Percentiles rank a stretch among this genome's conserved stretches.
These are phyloP conservation scores for Ceratonia siliqua DNA, from an alignment of 306 rosid genomes.

Conservation along the genomic window DNA sequence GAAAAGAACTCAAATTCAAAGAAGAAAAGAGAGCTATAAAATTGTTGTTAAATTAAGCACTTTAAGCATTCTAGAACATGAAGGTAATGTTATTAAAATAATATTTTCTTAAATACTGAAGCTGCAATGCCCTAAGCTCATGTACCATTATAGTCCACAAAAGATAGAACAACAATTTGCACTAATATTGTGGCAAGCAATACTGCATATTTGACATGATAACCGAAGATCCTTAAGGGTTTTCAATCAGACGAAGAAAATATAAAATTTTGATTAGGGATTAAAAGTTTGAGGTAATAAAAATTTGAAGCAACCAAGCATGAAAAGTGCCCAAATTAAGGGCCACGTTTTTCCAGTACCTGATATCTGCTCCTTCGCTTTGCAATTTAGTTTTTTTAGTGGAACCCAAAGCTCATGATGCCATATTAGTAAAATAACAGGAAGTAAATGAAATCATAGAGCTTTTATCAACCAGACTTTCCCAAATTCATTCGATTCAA, in stretches of 20 bases:
- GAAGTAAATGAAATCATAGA: background rate
- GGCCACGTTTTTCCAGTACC: background rate
- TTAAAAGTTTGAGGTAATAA: background rate
- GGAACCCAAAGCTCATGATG: constrained; percentile 4
- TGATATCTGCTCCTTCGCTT: background rate
- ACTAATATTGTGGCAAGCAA: constrained; percentile 3
- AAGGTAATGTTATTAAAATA: background rate
- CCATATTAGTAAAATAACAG: constrained; percentile 6
- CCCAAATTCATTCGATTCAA: constrained; percentile 10
- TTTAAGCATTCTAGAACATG: constrained; percentile 5
- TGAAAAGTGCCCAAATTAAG: background rate
- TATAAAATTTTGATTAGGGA: background rate
- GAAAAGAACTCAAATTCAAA: background rate
- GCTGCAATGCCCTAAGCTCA: background rate
- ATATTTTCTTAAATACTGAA: background rate
- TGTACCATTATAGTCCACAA: background rate
- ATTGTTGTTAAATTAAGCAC: too few species aligned
- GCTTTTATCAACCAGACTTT: background rate
- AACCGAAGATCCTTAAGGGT: background rate
- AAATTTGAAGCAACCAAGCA: background rate
- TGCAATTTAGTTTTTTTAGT: background rate
- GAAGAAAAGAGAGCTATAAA: background rate
- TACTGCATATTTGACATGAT: background rate
- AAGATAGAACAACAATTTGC: constrained; percentile 6
- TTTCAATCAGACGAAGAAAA: background rate